phyloP scores from a whole-genome alignment of 2,329 filamentous ascomycete species.

The Cytospora chrysosperma region DNA sequence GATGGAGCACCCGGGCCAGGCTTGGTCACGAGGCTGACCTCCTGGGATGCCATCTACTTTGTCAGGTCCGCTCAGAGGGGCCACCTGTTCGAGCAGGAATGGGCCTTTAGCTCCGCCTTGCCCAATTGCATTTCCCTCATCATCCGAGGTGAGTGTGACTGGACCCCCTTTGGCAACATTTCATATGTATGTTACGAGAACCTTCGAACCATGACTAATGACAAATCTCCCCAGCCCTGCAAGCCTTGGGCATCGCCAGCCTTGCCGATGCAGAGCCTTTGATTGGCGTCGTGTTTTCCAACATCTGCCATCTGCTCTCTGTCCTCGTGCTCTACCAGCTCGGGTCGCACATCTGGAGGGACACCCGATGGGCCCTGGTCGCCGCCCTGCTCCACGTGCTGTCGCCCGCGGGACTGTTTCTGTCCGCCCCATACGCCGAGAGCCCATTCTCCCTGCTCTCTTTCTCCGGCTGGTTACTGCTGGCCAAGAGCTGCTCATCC shows the following conservation, averaged over 20 bases:
- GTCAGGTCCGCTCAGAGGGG: conserved; percentile 60
- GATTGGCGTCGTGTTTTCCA: conserved; percentile 66
- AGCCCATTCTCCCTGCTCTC: conserved; percentile 75
- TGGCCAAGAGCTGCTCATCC: conserved; percentile 51
- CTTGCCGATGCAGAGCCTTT: conserved; percentile 39
- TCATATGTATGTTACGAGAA: neutral
- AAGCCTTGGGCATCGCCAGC: neutral
- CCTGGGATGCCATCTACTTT: conserved; percentile 84
- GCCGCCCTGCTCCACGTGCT: conserved; percentile 75
- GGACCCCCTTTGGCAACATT: neutral
- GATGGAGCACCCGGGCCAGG: conserved; percentile 28
- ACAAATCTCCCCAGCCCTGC: conserved; percentile 15
- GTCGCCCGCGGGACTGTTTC: conserved; percentile 84
- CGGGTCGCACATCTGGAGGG: conserved; percentile 53
- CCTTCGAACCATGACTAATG: conserved; percentile 3
- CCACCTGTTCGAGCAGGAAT: conserved; percentile 77
- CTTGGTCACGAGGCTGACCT: conserved; percentile 58
- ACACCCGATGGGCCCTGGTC: conserved; percentile 60
- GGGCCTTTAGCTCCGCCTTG: conserved; percentile 67
- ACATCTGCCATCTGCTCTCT: conserved; percentile 73
- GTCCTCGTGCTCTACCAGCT: conserved; percentile 71
- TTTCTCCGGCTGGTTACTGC: conserved; percentile 70
- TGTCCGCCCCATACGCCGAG: conserved; percentile 84
- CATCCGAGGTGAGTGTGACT: conserved; percentile 11
- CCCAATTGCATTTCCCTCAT: conserved; percentile 43